phyloP scores from a whole-genome alignment of 2,329 filamentous ascomycete genomes.

The Alternaria rosae region DNA sequence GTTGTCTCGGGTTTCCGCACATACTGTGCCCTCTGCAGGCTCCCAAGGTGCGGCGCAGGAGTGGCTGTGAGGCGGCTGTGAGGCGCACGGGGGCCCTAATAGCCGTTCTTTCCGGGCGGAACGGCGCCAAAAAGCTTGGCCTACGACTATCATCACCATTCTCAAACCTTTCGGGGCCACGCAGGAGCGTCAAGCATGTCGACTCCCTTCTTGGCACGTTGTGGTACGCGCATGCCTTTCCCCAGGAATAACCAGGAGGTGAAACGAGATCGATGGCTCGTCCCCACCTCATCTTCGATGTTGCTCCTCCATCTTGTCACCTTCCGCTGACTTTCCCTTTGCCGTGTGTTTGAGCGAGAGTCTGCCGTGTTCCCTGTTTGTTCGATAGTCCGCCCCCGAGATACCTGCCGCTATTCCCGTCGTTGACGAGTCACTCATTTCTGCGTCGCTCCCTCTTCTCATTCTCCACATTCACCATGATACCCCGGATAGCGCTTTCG shows the following conservation, averaged over 20 bases:
- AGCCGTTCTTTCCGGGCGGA: slow-evolving; percentile 19
- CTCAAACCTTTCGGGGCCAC: slow-evolving; percentile 11
- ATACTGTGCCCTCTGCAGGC: neutral
- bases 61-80: slow-evolving; percentile 11
- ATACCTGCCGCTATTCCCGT: neutral
- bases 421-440: slow-evolving; percentile 5
- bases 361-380: slow-evolving; percentile 3
- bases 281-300: slow-evolving; percentile 1
- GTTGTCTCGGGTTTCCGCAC: neutral
- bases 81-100: neutral
- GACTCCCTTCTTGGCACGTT: slow-evolving; percentile 16
- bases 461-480: slow-evolving; percentile 22
- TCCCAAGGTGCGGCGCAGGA: slow-evolving; percentile 1
- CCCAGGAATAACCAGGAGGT: slow-evolving; percentile 1
- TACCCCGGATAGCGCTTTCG: slow-evolving; percentile 25
- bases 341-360: neutral
- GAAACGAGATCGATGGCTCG: slow-evolving; percentile 1
- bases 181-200: neutral
- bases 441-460: slow-evolving; percentile 7
- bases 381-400: neutral
- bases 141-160: slow-evolving; percentile 15
- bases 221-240: slow-evolving; percentile 17
- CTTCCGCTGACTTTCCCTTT: neutral
- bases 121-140: slow-evolving; percentile 20
- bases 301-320: neutral